These are phyloP conservation scores for Ulmus americana DNA, from an alignment of 331 rosid genomes.

Conservation along the genomic window DNA sequence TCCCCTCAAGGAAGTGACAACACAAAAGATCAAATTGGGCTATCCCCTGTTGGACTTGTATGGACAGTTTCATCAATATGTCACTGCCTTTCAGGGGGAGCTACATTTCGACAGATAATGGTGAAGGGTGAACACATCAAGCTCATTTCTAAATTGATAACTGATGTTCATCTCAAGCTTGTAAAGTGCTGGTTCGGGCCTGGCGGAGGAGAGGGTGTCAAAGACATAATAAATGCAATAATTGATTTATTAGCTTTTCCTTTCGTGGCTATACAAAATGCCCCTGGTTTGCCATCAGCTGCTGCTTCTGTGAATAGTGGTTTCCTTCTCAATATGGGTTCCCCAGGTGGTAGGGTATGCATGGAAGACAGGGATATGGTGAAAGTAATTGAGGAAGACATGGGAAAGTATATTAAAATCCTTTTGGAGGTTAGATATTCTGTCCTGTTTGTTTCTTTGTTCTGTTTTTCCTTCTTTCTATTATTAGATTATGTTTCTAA, in stretches of 20 bases:
- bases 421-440: slow-evolving; percentile 65
- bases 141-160: slow-evolving; percentile 57
- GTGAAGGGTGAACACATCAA: slow-evolving; percentile 55
- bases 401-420: slow-evolving; percentile 72
- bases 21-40: slow-evolving; percentile 49
- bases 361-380: slow-evolving; percentile 73
- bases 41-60: slow-evolving; percentile 81
- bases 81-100: slow-evolving; percentile 75
- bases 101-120: slow-evolving; percentile 69
- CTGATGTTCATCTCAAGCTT: slow-evolving; percentile 68
- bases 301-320: slow-evolving; percentile 86
- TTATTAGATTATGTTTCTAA: slow-evolving; percentile 19
- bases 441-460: slow-evolving; percentile 1
- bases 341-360: slow-evolving; percentile 76
- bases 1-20: slow-evolving; percentile 43
- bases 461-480: background rate
- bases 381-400: slow-evolving; percentile 79
- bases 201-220: slow-evolving; percentile 82
- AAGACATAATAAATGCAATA: slow-evolving; percentile 59
- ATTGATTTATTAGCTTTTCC: slow-evolving; percentile 91
- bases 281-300: slow-evolving; percentile 73
- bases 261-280: slow-evolving; percentile 85
- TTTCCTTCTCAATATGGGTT: slow-evolving; percentile 72
- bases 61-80: slow-evolving; percentile 75
- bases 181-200: slow-evolving; percentile 82